These are phyloP conservation scores for Camelina hispida DNA, from an alignment of 345 rosid genomes.

Conservation along the genomic window DNA sequence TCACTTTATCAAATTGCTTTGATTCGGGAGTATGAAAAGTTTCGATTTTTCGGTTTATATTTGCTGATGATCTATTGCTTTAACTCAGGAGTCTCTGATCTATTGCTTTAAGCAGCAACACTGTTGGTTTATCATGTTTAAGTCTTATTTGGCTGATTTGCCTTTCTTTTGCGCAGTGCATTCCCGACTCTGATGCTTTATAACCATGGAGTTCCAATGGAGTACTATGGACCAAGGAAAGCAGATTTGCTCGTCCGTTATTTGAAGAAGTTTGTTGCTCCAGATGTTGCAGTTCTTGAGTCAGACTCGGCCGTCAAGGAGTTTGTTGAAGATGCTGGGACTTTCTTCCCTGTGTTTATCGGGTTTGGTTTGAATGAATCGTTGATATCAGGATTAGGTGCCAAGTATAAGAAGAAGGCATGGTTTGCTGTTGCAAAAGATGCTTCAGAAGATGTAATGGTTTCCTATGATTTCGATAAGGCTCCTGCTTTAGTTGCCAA, in stretches of 20 bases:
- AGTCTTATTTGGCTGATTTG: slow-evolving; percentile 2
- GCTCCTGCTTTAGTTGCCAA: slow-evolving; percentile 73
- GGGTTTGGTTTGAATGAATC: slow-evolving; percentile 83
- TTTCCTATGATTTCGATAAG: slow-evolving; percentile 73
- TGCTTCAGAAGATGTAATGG: slow-evolving; percentile 80
- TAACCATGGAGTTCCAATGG: slow-evolving; percentile 80
- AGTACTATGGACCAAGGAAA: slow-evolving; percentile 88
- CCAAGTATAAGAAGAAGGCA: slow-evolving; percentile 87
- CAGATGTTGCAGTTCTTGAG: slow-evolving; percentile 75
- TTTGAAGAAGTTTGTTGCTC: slow-evolving; percentile 89
- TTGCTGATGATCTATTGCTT: neutral
- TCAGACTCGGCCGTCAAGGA: slow-evolving; percentile 67
- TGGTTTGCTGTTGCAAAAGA: slow-evolving; percentile 89
- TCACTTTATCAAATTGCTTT: too few relatives aligned
- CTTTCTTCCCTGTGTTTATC: slow-evolving; percentile 69
- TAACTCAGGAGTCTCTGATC: neutral
- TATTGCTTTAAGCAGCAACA: too few relatives aligned
- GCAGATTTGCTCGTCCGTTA: slow-evolving; percentile 80
- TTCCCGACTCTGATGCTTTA: slow-evolving; percentile 85
- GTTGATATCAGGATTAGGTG: slow-evolving; percentile 52
- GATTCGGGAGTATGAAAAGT: neutral
- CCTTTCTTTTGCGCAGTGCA: slow-evolving; percentile 54
- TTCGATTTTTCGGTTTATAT: neutral
- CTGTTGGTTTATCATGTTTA: neutral
- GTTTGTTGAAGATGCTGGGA: slow-evolving; percentile 74